These are phyloP conservation scores for Colletotrichum sp. DNA, from an alignment of 2,329 filamentous ascomycete species.

Conservation along the genomic window DNA sequence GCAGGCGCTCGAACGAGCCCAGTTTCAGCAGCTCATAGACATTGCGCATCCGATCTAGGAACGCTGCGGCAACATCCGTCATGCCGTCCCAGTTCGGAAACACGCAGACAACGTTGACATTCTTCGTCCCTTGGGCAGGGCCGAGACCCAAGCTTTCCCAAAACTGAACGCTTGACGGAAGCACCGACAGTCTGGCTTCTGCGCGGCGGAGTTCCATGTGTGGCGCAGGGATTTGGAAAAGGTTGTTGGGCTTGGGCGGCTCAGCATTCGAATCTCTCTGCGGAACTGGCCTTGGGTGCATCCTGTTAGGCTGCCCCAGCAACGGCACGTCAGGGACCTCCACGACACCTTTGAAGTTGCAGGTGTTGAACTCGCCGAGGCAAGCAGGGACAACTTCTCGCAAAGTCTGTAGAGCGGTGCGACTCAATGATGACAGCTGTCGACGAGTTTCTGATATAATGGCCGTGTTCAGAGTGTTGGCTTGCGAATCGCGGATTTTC, in stretches of 20 bases:
- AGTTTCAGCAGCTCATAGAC: conserved; percentile 78
- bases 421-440: conserved; percentile 46
- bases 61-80: conserved; percentile 62
- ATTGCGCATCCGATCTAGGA: conserved; percentile 71
- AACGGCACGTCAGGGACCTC: conserved; percentile 39
- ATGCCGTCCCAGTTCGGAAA: conserved; percentile 72
- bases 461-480: conserved; percentile 12
- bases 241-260: conserved; percentile 52
- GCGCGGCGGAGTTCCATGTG: conserved; percentile 75
- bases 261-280: conserved; percentile 48
- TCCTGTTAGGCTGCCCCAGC: conserved; percentile 54
- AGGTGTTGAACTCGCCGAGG: conserved; percentile 38
- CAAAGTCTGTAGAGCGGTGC: conserved; percentile 54
- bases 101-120: conserved; percentile 73
- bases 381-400: conserved; percentile 48
- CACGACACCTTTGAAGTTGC: conserved; percentile 18
- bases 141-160: conserved; percentile 83
- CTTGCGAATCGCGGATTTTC: conserved; percentile 13
- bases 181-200: conserved; percentile 72
- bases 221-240: conserved; percentile 70
- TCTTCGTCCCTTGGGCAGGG: conserved; percentile 73
- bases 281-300: conserved; percentile 53
- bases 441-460: conserved; percentile 41
- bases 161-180: conserved; percentile 77
- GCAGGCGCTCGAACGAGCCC: conserved; percentile 65